Base-by-base conservation (phyloP, 441 rosid genomes). In the Euphorbia schlechtendalii region DNA sequence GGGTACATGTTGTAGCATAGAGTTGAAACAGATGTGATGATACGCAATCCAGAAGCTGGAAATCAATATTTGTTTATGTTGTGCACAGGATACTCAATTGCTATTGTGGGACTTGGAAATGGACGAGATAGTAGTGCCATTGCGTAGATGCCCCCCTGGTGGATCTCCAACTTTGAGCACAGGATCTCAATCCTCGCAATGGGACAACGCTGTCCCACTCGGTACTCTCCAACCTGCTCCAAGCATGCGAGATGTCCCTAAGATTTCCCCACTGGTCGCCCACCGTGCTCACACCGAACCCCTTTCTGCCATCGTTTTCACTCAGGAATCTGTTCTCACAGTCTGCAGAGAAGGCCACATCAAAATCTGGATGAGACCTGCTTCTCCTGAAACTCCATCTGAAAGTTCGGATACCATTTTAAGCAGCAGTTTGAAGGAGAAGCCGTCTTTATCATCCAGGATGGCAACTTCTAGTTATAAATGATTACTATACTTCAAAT, bases 111-210 rank as follows among this genome's bases (percentile, higher is more conserved):
- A 95, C 82, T 79, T 95, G 30, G 95, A 95, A 81, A 82, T 85
- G 92, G 98, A 95, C 22, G 99, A 95, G 76, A 92, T 95, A 46
- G 98, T 95, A 17, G 99, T 95, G 76, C 99, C 99, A 57, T 73
- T 89, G 43, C 83, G 98, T 22, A 77, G 98, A 61, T 69, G 83
- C 71, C 87, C 94, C 69, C 90, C 86, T 28, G 99, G 99, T 73
- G 99, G 97, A 48, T 95, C 99, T n/a, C 99, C 98, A 9, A 89
- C 96, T 53, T 89, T 80, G 78, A 91, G 96, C 70, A 69, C 97
- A 0, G 99, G 99, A 69, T 92, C 97, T 77, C 99, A 95, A 58
- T 89, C 99, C 8, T 78, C 98, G 41, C 97, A 92, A 59, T 95
- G 97, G 99, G 99, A 95, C 85, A 91, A 74, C 60, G 69, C 64